Base-by-base conservation (phyloP, 1,139 yeast species). In the Wickerhamomyces sp. region DNA sequence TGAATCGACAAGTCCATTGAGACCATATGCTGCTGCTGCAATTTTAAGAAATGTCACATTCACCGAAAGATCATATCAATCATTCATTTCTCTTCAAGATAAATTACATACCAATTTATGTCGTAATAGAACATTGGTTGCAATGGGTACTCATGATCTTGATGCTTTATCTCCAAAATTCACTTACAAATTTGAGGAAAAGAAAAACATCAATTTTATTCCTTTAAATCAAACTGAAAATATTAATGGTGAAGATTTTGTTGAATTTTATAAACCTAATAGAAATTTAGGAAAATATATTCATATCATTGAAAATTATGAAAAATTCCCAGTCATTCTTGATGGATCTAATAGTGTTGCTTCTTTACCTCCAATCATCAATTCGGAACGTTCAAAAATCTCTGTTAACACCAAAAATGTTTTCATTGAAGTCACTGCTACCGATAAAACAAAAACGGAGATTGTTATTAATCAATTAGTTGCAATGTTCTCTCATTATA, bases 71-170 rank as follows among this genome's bases (percentile, higher is more conserved):
- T 74, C 87, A 31, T 94, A 94, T 65, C 95, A 88, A 49, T 91
- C 98, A 6, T 94, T 94, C 74, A 93, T 94, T 63, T 84, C 96
- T 31, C 75, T 94, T 58, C 99, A 94, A 71, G 99, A 94, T 67
- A 94, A 94, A 69, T 76, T 94, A 56, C 99, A 94, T 71, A 75
- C 95, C 51, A 94, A 94, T 67, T 74, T 94, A 63, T 93, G 99
- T 69, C 91, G 99, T 73, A 87, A 91, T 69, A 86, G 99, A 75
- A 84, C 96, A 38, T 78, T 94, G 60, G 99, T 93, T 45, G 98
- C 99, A 48, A 90, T 91, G 75, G 99, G 99, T 59, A 94, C 99
- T 48, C 99, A 94, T 65, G 98, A 94, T 69, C 73, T 85, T 52
- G 96, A 88, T 65, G 79, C 86, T 43, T 72, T 93, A 56, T 67